A percentile compares a stretch with the other conserved stretches of the same genome.
Evolutionary conservation across 2,329 filamentous ascomycete genomes (phyloP).

Genomic region (Chrysosphaeria jannelii): DNA sequence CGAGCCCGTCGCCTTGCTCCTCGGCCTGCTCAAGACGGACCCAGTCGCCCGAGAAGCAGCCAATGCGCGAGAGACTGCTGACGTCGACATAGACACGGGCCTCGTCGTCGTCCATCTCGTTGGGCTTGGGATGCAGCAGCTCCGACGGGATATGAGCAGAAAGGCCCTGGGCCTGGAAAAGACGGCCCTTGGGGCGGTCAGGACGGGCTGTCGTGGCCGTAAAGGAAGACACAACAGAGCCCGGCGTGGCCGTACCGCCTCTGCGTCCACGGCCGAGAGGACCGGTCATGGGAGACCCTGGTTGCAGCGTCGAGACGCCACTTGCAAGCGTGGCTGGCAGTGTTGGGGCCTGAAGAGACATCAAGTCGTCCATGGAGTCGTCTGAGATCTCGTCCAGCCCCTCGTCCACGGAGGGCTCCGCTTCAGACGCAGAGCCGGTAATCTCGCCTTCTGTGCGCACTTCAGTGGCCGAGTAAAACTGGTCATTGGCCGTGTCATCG

Average conservation of each 20-base stretch:
- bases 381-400: conserved; percentile 45
- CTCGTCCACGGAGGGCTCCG: background rate
- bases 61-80: conserved; percentile 56
- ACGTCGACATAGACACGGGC: conserved; percentile 78
- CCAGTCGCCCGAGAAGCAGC: conserved; percentile 96
- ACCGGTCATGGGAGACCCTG: conserved; percentile 57
- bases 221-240: conserved; percentile 68
- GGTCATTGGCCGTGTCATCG: conserved; percentile 65
- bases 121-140: conserved; percentile 58
- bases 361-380: conserved; percentile 79
- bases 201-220: conserved; percentile 57
- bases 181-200: conserved; percentile 39
- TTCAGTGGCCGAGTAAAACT: conserved; percentile 78
- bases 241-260: conserved; percentile 47
- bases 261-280: conserved; percentile 29
- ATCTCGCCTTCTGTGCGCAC: conserved; percentile 34
- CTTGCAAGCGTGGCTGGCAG: conserved; percentile 52
- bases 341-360: conserved; percentile 55
- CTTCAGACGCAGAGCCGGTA: conserved; percentile 16
- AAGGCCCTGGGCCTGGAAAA: conserved; percentile 62
- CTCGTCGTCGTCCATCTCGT: conserved; percentile 52
- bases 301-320: conserved; percentile 47
- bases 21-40: conserved; percentile 53
- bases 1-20: conserved; percentile 42
- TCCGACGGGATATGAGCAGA: conserved; percentile 42